Percentiles rank a stretch among this genome's conserved stretches.
Conservation (phyloP, 371 early-diverging fungal genomes). For the Zychaea mexicana region DNA sequence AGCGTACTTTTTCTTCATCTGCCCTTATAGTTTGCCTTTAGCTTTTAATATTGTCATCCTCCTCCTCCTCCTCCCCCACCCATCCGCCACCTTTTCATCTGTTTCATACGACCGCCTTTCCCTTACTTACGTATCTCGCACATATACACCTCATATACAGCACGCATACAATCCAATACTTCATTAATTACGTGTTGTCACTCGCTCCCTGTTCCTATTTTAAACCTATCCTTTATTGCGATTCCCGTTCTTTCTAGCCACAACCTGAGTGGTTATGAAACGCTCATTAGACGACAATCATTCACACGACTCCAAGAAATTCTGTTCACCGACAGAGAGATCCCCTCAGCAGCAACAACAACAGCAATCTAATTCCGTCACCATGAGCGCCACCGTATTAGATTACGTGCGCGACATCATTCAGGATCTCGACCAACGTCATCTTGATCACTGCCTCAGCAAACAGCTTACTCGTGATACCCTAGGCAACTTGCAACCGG, state of each 20-base stretch:
- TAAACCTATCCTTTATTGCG: neutral
- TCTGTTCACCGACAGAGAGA: neutral
- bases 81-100: no score
- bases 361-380: slow-evolving; percentile 3
- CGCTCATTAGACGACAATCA: slow-evolving; percentile 25
- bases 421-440: slow-evolving; percentile 40
- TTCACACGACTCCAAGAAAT: slow-evolving; percentile 14
- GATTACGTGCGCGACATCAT: slow-evolving; percentile 34
- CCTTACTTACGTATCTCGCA: no score
- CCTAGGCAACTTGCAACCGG: slow-evolving; percentile 11
- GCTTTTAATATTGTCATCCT: neutral
- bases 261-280: slow-evolving; percentile 32
- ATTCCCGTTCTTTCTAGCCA: neutral
- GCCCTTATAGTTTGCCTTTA: neutral
- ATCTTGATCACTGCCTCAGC: slow-evolving; percentile 41
- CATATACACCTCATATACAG: no score
- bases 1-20: neutral
- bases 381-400: slow-evolving; percentile 26
- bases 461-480: slow-evolving; percentile 15
- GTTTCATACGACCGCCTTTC: no score
- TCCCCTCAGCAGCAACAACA: slow-evolving; percentile 10
- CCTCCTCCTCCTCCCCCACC: no score
- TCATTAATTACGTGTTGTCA: neutral
- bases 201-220: neutral
- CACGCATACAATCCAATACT: neutral